phyloP scores from a whole-genome alignment of 2,329 filamentous ascomycete genomes.

The Didymella lethalis region DNA sequence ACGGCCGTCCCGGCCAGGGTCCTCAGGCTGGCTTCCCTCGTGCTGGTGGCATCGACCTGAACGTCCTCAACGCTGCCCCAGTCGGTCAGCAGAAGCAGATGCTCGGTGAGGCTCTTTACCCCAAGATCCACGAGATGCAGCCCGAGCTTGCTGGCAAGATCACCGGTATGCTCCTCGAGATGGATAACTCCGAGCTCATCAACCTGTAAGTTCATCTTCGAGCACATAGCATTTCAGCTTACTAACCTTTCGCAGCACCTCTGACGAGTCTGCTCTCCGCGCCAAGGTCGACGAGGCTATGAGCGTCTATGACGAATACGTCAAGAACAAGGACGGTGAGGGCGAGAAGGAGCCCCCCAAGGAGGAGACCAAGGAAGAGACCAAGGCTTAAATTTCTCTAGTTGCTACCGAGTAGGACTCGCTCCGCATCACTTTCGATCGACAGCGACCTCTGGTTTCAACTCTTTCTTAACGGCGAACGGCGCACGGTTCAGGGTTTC shows the following conservation, averaged over 20 bases:
- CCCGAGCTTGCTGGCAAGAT: constrained; percentile 98
- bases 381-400: constrained; percentile 48
- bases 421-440: constrained; percentile 36
- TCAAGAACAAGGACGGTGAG: constrained; percentile 73
- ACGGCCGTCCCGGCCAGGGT: constrained; percentile 44
- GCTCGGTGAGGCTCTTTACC: constrained; percentile 96
- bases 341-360: constrained; percentile 48
- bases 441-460: constrained; percentile 38
- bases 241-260: constrained; percentile 68
- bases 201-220: constrained; percentile 77
- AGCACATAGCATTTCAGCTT: constrained; percentile 24
- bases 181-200: constrained; percentile 95
- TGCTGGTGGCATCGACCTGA: constrained; percentile 57
- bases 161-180: constrained; percentile 99
- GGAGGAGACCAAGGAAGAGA: constrained; percentile 59
- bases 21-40: constrained; percentile 45
- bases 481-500: constrained; percentile 46
- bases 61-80: constrained; percentile 61
- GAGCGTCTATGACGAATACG: constrained; percentile 96
- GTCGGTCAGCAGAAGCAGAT: constrained; percentile 95
- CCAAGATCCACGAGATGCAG: constrained; percentile 96
- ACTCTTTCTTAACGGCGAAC: constrained; percentile 47
- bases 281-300: constrained; percentile 98
- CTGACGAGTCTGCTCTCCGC: constrained; percentile 86
- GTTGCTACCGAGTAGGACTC: constrained; percentile 44